Evolutionary conservation across 768 basidiomycete species (phyloP), one percentile per base, ranked within the genome.

Genomic region (Cystofilobasidium macerans): DNA sequence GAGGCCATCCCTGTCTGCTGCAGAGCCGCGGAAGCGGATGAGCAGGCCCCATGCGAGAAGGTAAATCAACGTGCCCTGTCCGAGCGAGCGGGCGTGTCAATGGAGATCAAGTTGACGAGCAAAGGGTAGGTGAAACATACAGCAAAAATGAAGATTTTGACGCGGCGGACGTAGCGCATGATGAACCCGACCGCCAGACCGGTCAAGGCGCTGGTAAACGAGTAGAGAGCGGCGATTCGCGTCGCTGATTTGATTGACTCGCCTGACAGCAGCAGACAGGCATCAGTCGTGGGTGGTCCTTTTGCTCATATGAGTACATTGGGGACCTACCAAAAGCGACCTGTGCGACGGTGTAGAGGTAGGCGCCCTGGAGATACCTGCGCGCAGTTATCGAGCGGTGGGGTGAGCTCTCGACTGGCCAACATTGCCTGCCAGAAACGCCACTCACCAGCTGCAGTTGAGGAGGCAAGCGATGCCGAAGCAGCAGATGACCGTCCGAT

Each of bases 91-190:
- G 14, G 2, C 12, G 12, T 28, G 51, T 54, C 51, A 54, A 30
- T 5, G 30, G 3, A 22, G 28, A 5, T 5, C 24, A 26, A 2
- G 8, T 3, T 13, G 6, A 5, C n/a, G n/a, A 9, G n/a, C 48
- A 9, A 32, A 7, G 51, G 51, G 22, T 2, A 4, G 12, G 24
- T 8, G n/a, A 24, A 14, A 32, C 51, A 30, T 8, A 54, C 51
- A 43, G 71, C 64, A 33, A 76, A 69, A 62, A 75, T 73, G 64
- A 74, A 69, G 0, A 62, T 64, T 57, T 73, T 73, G 64, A 77
- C 67, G 14, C 71, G 70, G 14, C 73, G 63, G 43, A 75, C 69
- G 47, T 69, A 62, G 58, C 70, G 70, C 54, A 75, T 71, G 28
- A 76, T 61, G 38, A 76, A 42, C 47, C 76, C 76, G 42, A 72